These are phyloP conservation scores for Helenozyma baotianmanensis DNA, from an alignment of 805 yeast species.

Conservation along the genomic window DNA sequence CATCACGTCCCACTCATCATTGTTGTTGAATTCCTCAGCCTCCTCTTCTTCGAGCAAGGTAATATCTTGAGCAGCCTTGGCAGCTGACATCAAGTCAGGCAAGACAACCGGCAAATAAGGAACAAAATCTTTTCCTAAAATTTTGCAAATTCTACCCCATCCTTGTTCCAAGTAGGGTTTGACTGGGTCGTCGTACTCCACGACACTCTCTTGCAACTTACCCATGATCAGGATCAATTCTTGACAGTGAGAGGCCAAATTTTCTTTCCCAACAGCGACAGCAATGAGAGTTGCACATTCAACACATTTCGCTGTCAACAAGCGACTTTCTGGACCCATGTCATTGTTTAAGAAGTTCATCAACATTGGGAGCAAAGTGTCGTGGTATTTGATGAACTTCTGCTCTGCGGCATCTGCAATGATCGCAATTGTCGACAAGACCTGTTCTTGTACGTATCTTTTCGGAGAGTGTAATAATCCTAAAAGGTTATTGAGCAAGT, in stretches of 20 bases:
- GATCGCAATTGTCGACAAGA: slow-evolving; percentile 90
- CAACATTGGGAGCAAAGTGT: slow-evolving; percentile 86
- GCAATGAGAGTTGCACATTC: slow-evolving; percentile 96
- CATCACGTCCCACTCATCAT: slow-evolving; percentile 94
- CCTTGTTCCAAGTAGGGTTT: slow-evolving; percentile 85
- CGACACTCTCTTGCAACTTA: slow-evolving; percentile 56
- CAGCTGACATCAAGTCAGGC: slow-evolving; percentile 84
- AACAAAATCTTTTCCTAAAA: slow-evolving; percentile 78
- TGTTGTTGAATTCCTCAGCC: slow-evolving; percentile 69
- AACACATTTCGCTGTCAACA: slow-evolving; percentile 86
- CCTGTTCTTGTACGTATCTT: slow-evolving; percentile 95
- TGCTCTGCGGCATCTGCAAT: slow-evolving; percentile 95
- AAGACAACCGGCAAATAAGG: slow-evolving; percentile 80
- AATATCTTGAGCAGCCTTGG: slow-evolving; percentile 85
- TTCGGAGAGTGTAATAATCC: slow-evolving; percentile 79
- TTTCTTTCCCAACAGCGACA: slow-evolving; percentile 89
- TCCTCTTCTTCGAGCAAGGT: slow-evolving; percentile 88
- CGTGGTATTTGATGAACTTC: slow-evolving; percentile 86
- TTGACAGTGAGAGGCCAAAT: slow-evolving; percentile 69
- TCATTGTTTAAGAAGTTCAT: slow-evolving; percentile 75
- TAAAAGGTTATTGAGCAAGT: slow-evolving; percentile 66
- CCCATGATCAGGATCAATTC: slow-evolving; percentile 71
- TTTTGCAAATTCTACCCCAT: slow-evolving; percentile 90
- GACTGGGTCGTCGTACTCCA: slow-evolving; percentile 80
- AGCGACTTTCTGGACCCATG: slow-evolving; percentile 70